These are phyloP conservation scores for Jaapia argillacea DNA, from an alignment of 768 basidiomycete genomes.

Conservation along the genomic window DNA sequence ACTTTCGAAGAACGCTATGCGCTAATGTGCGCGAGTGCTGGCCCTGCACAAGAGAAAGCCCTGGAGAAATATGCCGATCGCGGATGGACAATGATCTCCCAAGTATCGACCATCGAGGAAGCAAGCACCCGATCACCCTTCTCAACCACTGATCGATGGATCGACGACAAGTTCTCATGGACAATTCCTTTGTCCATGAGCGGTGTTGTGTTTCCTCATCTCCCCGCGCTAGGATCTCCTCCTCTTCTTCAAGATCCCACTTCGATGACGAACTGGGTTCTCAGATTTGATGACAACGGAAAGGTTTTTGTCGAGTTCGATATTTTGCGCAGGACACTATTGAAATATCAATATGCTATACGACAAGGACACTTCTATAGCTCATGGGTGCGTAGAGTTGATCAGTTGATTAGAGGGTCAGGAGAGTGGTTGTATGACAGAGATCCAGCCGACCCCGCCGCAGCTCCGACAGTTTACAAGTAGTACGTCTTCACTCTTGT, in stretches of 20 bases:
- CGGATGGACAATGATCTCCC: constrained; percentile 23
- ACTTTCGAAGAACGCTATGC: constrained; percentile 26
- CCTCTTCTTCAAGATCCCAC: neutral
- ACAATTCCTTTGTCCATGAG: constrained; percentile 14
- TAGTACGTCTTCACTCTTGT: no score
- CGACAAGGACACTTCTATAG: no score
- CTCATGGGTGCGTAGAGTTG: no score
- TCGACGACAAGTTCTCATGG: constrained; percentile 23
- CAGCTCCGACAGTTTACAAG: no score
- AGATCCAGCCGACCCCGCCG: no score
- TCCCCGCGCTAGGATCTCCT: no score
- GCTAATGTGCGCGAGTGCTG: constrained; percentile 11
- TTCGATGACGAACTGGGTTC: neutral
- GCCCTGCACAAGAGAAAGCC: constrained; percentile 4
- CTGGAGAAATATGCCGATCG: constrained; percentile 25
- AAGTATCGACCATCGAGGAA: neutral
- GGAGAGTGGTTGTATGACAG: no score
- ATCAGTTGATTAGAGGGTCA: no score
- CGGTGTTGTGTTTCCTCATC: neutral
- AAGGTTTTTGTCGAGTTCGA: no score
- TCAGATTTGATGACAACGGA: neutral
- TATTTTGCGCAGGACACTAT: no score
- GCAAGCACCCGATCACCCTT: constrained; percentile 11
- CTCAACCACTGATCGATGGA: constrained; percentile 14
- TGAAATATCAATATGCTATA: no score